Base-by-base conservation (phyloP, 2,329 filamentous ascomycete species). In the Sclerotinia glacialis region DNA sequence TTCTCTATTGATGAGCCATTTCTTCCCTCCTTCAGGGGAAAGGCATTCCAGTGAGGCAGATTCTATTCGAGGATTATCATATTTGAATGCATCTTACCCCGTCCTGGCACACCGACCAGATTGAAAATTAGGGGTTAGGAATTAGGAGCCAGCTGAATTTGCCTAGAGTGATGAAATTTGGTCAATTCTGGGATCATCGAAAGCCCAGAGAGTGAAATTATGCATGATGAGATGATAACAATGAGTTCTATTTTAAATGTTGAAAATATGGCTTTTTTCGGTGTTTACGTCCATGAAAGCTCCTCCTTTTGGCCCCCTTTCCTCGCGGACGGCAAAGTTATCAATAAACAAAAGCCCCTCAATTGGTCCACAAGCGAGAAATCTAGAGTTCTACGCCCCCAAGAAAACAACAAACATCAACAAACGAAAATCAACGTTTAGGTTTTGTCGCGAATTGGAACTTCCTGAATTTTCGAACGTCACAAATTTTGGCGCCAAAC, bases 11-110 rank as follows among this genome's bases (percentile, higher is more conserved):
- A 59, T 65, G 53, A 59, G 53, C 42, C 23, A 50, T 65, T 50
- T 49, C 31, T 59, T 46, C 37, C 23, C 12, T 56, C n/a, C 37
- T 50, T n/a, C 23, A 16, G 18, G 14, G 50, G 53, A 65, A 59
- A 65, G 63, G 63, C 53, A 65, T 47, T 49, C 23, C 31, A 65
- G 23, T 50, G 54, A 59, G 53, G 53, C 63, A 59, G 63, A 59
- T 42, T 65, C 40, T 49, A 50, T 37, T 49, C n/a, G 42, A 47
- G 21, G 31, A 31, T 59, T 18, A n/a, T 49, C 7, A 31, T 59
- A 7, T 31, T 28, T 23, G 63, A 65, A 65, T 26, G 12, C 40
- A 50, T 59, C 42, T 26, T 47, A 42, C 40, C 53, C 53, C 23
- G 31, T 65, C 34, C 44, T 47, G 34, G 63, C 63, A 65, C 63